A percentile compares a stretch with the other conserved stretches of the same genome.
phyloP scores from a whole-genome alignment of 2,329 filamentous ascomycete species.

The Metarhizium anisopliae region DNA sequence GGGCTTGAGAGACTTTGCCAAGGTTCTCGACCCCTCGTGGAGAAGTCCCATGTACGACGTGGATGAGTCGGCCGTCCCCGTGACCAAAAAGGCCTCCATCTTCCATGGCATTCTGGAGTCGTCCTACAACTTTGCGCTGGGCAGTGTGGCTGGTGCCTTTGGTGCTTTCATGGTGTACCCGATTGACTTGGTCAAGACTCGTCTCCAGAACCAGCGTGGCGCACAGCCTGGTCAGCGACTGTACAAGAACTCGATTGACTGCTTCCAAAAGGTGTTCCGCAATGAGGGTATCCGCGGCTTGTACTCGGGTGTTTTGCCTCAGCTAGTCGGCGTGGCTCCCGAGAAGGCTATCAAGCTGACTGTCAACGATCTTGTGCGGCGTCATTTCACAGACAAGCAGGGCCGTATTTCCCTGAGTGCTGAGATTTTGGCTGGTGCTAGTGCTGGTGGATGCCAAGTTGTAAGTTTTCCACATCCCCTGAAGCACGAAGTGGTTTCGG shows the following conservation, averaged over 20 bases:
- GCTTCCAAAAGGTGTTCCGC: constrained; percentile 81
- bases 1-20: constrained; percentile 76
- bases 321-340: constrained; percentile 94
- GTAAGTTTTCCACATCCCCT: constrained; percentile 44
- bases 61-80: constrained; percentile 32
- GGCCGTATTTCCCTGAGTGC: constrained; percentile 60
- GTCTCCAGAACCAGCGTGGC: constrained; percentile 93
- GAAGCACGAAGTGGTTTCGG: neutral
- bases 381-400: constrained; percentile 65
- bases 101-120: constrained; percentile 58
- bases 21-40: constrained; percentile 93
- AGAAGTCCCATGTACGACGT: constrained; percentile 49
- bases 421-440: constrained; percentile 82
- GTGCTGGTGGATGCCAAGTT: constrained; percentile 90
- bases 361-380: constrained; percentile 87
- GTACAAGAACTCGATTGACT: constrained; percentile 97
- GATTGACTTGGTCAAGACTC: constrained; percentile 96
- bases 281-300: constrained; percentile 87
- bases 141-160: constrained; percentile 87
- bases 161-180: constrained; percentile 99
- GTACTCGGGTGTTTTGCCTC: constrained; percentile 90
- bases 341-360: constrained; percentile 99
- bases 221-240: constrained; percentile 74
- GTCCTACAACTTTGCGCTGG: constrained; percentile 81
- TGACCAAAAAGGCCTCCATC: constrained; percentile 26